Percentiles rank a stretch among this genome's conserved stretches.
These are phyloP conservation scores for Dryas drummondii DNA, from an alignment of 306 rosid genomes.

Conservation along the genomic window DNA sequence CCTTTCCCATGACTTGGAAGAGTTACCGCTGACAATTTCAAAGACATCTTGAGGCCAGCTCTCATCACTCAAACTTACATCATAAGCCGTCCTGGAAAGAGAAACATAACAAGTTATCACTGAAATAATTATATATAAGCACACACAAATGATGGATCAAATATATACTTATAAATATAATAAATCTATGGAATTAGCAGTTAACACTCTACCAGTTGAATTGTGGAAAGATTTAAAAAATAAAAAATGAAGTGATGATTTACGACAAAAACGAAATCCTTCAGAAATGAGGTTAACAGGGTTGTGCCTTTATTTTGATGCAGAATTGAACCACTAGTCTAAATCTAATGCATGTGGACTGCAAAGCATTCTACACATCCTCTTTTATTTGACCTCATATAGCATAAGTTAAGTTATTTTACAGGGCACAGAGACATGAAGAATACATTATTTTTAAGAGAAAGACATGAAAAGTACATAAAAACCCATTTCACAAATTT, in stretches of 20 bases:
- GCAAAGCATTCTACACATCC: background rate
- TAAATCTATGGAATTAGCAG: background rate
- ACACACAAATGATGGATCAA: background rate
- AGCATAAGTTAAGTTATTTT: background rate
- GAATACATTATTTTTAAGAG: no score
- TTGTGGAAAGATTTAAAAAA: background rate
- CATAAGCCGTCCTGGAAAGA: constrained; percentile 76
- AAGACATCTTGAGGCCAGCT: constrained; percentile 75
- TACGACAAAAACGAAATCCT: background rate
- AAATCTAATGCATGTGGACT: background rate
- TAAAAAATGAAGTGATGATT: background rate
- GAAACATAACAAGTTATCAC: background rate
- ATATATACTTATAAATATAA: background rate
- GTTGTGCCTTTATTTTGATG: background rate
- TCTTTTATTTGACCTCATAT: background rate
- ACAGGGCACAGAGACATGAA: background rate
- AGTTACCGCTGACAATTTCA: constrained; percentile 61
- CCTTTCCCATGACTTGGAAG: constrained; percentile 88
- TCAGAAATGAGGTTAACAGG: background rate
- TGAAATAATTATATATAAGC: background rate
- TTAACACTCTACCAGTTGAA: background rate
- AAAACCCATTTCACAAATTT: background rate
- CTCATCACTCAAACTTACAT: constrained; percentile 74
- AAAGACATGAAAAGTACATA: background rate
- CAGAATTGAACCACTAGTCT: background rate